Percentiles rank a stretch among this genome's conserved stretches.
Conservation (phyloP, 768 basidiomycete species). For the Mycena filopes region DNA sequence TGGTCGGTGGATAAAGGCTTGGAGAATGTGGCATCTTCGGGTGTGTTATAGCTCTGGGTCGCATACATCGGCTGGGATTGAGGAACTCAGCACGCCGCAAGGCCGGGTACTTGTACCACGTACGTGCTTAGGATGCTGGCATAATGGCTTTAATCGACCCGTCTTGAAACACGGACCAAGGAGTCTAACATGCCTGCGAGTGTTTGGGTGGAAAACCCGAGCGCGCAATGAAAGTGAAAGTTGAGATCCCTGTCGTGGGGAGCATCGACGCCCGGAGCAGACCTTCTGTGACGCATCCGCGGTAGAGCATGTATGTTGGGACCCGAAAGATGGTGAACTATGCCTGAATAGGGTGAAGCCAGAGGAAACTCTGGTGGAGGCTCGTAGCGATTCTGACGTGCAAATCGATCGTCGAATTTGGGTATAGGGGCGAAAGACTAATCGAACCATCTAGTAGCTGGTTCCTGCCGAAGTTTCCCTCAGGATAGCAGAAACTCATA, state of each 20-base stretch:
- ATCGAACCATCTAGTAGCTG: conserved; percentile 95
- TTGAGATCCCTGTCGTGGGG: conserved; percentile 71
- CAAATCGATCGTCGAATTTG: conserved; percentile 96
- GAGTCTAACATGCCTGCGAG: conserved; percentile 87
- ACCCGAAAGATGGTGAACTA: conserved; percentile 94
- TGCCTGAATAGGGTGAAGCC: conserved; percentile 91
- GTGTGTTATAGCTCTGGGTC: conserved; percentile 73
- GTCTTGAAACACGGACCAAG: conserved; percentile 90
- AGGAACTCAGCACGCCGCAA: conserved; percentile 69
- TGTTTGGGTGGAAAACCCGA: conserved; percentile 79
- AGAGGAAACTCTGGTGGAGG: conserved; percentile 97
- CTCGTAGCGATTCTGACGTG: conserved; percentile 96
- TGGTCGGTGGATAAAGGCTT: conserved; percentile 64
- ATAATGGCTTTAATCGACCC: conserved; percentile 84
- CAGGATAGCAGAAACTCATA: conserved; percentile 65
- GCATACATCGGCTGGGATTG: conserved; percentile 68
- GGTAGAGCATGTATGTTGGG: conserved; percentile 88
- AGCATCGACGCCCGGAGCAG: conserved; percentile 81
- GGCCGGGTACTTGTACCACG: conserved; percentile 62
- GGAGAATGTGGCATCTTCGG: conserved; percentile 72
- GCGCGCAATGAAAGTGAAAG: conserved; percentile 79
- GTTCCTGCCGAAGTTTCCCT: conserved; percentile 93
- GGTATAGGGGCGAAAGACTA: conserved; percentile 97
- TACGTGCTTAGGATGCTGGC: conserved; percentile 79
- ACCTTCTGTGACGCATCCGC: conserved; percentile 79